Evolutionary conservation across 352 stramenopile genomes (phyloP), one percentile per base, ranked within the genome.

Genomic region (Globisporangium cederbergense): DNA sequence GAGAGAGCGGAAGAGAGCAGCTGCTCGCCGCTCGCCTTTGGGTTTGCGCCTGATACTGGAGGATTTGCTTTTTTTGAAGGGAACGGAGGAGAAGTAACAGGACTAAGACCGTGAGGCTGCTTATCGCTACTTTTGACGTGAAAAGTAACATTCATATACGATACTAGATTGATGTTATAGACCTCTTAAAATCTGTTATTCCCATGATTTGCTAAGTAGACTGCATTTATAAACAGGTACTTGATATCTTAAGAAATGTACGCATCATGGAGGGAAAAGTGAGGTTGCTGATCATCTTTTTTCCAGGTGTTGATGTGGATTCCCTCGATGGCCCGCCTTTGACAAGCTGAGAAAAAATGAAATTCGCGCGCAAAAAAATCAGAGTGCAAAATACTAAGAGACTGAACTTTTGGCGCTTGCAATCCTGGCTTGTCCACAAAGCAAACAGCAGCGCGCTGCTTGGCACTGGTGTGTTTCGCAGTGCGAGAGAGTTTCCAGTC

Each of bases 1-100:
- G 38, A 59, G 38, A 46, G 53, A 59, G 47, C 14, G 47, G 47
- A 47, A 47, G 42, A 45, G 40, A 58, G 53, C 53, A 59, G 53
- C 53, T 59, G 53, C 53, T 34, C 51, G 30, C 46, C 47, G 20
- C 47, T 53, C 47, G 47, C 47, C 16, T 47, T 20, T 54, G 20
- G 22, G 7, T 54, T 47, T 18, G 14, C 1, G 47, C 22, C 47
- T 54, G 47, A 54, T 36, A 54, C 47, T 54, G 47, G 42, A 14
- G 42, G 47, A 54, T 54, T 54, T 54, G 47, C 20, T 34, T 53
- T 36, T 54, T 54, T 53, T 53, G 47, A 52, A 53, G 22, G 47
- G 47, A 54, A 32, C 22, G 14, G 47, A 32, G 13, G 40, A 53
- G 16, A 53, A 53, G 47, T 53, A 53, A 34, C 47, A 54, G 11